phyloP scores from a whole-genome alignment of 176 grass and related monocot genomes.

The Elaeis guineensis region DNA sequence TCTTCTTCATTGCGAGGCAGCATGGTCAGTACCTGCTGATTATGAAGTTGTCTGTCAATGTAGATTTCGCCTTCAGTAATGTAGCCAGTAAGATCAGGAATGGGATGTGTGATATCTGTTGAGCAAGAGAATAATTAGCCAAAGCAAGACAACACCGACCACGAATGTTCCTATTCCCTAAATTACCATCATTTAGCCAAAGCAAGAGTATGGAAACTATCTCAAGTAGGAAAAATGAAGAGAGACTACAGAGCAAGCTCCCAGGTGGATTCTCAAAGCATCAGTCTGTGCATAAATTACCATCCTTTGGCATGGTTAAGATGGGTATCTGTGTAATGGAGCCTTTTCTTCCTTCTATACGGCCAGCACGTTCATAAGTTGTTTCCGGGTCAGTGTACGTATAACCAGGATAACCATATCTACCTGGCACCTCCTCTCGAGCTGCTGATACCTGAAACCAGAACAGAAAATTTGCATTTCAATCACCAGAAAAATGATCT shows the following conservation, averaged over 20 bases:
- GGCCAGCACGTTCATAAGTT: constrained; percentile 82
- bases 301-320: constrained; percentile 94
- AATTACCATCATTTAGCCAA: too few species aligned
- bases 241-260: too few species aligned
- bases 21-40: constrained; percentile 54
- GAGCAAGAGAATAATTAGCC: constrained; percentile 3
- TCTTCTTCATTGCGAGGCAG: neutral
- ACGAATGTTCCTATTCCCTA: too few species aligned
- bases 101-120: constrained; percentile 92
- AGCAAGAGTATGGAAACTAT: too few species aligned
- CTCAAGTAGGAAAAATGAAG: too few species aligned
- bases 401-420: constrained; percentile 91
- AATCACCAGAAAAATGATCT: too few species aligned
- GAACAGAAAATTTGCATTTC: constrained; percentile 8
- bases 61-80: constrained; percentile 96
- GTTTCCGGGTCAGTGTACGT: constrained; percentile 95
- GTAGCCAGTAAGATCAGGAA: constrained; percentile 85
- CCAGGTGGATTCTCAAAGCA: too few species aligned
- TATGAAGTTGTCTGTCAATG: constrained; percentile 81
- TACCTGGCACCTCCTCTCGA: constrained; percentile 83
- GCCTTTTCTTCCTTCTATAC: constrained; percentile 90
- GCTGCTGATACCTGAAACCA: constrained; percentile 66
- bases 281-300: constrained; percentile 20
- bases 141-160: too few species aligned
- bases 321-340: constrained; percentile 95